These are phyloP conservation scores for Ampelocalamus luodianensis DNA, from an alignment of 176 grass and related monocot species.

Conservation along the genomic window DNA sequence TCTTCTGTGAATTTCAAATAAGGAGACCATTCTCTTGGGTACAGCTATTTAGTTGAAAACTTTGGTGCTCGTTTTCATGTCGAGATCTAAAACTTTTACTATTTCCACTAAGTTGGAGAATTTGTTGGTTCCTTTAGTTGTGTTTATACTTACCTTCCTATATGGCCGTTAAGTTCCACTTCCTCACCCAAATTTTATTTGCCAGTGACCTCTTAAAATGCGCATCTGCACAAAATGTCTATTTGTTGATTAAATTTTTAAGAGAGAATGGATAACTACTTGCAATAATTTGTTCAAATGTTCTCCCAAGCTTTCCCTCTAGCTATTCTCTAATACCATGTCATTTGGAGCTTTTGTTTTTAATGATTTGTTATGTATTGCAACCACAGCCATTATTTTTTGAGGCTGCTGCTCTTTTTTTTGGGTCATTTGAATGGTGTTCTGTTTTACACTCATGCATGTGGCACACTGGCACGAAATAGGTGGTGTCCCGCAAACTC, in stretches of 20 bases:
- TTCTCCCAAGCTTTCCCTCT: not conserved
- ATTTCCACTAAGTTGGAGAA: not conserved
- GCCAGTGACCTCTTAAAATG: slow-evolving; percentile 1
- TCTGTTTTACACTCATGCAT: not conserved
- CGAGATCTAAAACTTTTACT: not conserved
- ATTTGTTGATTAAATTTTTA: not conserved
- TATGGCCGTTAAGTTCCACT: not conserved
- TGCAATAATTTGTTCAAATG: slow-evolving; percentile 17
- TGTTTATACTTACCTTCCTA: not conserved
- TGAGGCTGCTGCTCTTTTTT: not conserved
- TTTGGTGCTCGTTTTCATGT: not conserved
- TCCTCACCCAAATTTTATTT: slow-evolving; percentile 8
- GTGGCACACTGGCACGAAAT: not conserved
- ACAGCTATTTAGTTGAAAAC: not conserved
- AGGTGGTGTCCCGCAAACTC: not conserved
- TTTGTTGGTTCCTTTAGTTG: slow-evolving; percentile 1
- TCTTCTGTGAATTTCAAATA: not conserved
- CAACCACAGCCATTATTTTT: not conserved
- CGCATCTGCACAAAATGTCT: not conserved
- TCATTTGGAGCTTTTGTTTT: not conserved
- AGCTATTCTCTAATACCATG: slow-evolving; percentile 4
- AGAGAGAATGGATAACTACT: not conserved
- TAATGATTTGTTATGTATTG: not conserved
- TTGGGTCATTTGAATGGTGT: slow-evolving; percentile 1
- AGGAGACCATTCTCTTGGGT: not conserved